A percentile compares a stretch with the other conserved stretches of the same genome.
These are phyloP conservation scores for Pisolithus tinctorius DNA, from an alignment of 768 basidiomycete species.

Conservation along the genomic window DNA sequence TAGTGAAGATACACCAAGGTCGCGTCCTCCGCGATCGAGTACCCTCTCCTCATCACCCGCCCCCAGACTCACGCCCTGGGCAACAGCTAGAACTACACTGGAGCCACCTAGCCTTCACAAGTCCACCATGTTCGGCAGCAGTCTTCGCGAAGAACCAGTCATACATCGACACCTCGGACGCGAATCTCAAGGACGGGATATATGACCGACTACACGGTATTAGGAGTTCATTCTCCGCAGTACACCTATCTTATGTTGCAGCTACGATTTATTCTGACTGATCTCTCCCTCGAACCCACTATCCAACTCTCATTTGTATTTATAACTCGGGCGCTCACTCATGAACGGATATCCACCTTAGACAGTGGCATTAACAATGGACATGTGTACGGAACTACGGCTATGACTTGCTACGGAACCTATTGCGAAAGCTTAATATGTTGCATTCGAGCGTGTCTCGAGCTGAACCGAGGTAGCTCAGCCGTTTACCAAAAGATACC, in stretches of 20 bases:
- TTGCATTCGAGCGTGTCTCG: too few relatives aligned
- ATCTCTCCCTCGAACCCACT: background rate
- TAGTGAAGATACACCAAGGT: conserved; percentile 8
- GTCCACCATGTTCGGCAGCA: background rate
- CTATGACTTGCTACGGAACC: background rate
- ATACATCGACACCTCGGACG: conserved; percentile 21
- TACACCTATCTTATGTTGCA: background rate
- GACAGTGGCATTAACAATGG: background rate
- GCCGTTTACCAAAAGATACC: background rate
- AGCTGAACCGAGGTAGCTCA: background rate
- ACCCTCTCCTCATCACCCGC: conserved; percentile 24
- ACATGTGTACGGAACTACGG: background rate
- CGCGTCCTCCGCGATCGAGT: conserved; percentile 17
- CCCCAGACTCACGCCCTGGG: conserved; percentile 31
- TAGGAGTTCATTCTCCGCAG: background rate
- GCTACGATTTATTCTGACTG: background rate
- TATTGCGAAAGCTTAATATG: too few relatives aligned
- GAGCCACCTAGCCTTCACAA: conserved; percentile 8
- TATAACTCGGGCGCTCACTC: background rate
- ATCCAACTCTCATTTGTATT: background rate
- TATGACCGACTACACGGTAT: conserved; percentile 13
- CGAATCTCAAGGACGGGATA: conserved; percentile 19
- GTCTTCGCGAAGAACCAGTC: conserved; percentile 14
- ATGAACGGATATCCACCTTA: background rate
- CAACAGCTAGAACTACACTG: conserved; percentile 17